Evolutionary conservation across 768 basidiomycete genomes (phyloP), one percentile per base, ranked within the genome.

Genomic region (Mycena rebaudengoi): DNA sequence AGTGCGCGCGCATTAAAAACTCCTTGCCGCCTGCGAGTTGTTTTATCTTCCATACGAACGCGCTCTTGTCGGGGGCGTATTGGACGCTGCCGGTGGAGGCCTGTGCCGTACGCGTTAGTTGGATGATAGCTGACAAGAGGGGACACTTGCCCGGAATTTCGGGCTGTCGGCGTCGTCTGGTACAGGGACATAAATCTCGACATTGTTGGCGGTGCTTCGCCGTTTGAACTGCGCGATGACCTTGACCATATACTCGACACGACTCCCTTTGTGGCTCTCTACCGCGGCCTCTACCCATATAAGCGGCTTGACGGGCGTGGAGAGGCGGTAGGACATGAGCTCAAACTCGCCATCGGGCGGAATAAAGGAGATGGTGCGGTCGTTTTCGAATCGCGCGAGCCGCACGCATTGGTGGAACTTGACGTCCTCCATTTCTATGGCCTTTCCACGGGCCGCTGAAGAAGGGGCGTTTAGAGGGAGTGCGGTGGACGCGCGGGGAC

Each of bases 321-420:
- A 94, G 0, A 96, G 86, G n/a, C 98, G 91, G 76, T 98, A 99
- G 5, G 92, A 92, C 96, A 99, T 98, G 60, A 99, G 87, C 73
- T 98, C 98, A 72, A 99, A 99, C 75, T 98, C 97, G 71, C 98
- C 98, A 74, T 99, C 97, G 4, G 98, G 97, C 0, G 98, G 98
- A 70, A 99, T 99, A 81, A 99, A 99, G 33, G 94, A 96, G 73
- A 99, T 99, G 1, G 97, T 99, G 63, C 98, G 91, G 79, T 99
- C 97, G 76, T 98, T 98, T 74, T 99, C 98, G 73, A 99, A 99
- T 7, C 97, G 89, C 11, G 96, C 92, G 23, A 99, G 85, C 11
- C 98, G 94, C 12, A 99, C 98, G 72, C 98, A 99, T 84, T 99
- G 98, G 74, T 99, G 98, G 82, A 99, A 99, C 76, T 98, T 98